phyloP scores from a whole-genome alignment of 1,284 basidiomycete genomes.

The Trametes polyzona region DNA sequence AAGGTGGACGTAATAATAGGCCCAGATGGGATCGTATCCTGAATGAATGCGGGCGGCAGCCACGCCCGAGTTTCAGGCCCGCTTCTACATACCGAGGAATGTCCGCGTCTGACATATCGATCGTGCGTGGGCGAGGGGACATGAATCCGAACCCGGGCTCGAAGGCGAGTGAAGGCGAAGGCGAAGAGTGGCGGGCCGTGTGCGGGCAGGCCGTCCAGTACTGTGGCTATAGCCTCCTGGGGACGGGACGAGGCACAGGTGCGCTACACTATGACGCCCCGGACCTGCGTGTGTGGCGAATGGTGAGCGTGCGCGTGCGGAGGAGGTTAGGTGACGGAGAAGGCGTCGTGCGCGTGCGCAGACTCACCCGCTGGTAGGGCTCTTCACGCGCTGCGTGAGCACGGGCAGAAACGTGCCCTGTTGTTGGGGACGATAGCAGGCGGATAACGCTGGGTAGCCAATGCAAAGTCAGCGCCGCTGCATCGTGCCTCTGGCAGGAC shows the following conservation, averaged over 20 bases:
- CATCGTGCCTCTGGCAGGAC: slow-evolving; percentile 18
- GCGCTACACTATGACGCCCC: slow-evolving; percentile 26
- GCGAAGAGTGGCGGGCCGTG: neutral
- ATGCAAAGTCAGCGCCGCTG: slow-evolving; percentile 19
- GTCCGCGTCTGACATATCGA: slow-evolving; percentile 26
- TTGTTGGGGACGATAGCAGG: slow-evolving; percentile 38
- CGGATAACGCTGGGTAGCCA: slow-evolving; percentile 36
- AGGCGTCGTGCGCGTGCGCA: neutral
- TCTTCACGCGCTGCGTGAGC: slow-evolving; percentile 29
- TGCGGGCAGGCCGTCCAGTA: neutral
- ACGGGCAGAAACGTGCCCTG: slow-evolving; percentile 26
- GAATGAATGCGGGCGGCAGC: neutral
- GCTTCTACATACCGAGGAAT: slow-evolving; percentile 20
- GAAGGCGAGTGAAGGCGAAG: neutral
- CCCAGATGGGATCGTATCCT: slow-evolving; percentile 45
- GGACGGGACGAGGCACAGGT: neutral
- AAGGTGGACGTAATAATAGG: slow-evolving; percentile 68
- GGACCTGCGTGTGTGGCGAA: slow-evolving; percentile 21
- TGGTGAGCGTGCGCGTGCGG: slow-evolving; percentile 19
- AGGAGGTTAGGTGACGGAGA: neutral
- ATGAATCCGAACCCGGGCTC: no score
- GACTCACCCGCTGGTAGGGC: slow-evolving; percentile 36
- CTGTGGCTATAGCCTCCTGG: slow-evolving; percentile 2
- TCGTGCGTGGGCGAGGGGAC: slow-evolving; percentile 20
- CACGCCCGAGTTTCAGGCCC: slow-evolving; percentile 10